Evolutionary conservation across 441 rosid genomes (phyloP), one percentile per base, ranked within the genome.

Genomic region (Populus hybrid): DNA sequence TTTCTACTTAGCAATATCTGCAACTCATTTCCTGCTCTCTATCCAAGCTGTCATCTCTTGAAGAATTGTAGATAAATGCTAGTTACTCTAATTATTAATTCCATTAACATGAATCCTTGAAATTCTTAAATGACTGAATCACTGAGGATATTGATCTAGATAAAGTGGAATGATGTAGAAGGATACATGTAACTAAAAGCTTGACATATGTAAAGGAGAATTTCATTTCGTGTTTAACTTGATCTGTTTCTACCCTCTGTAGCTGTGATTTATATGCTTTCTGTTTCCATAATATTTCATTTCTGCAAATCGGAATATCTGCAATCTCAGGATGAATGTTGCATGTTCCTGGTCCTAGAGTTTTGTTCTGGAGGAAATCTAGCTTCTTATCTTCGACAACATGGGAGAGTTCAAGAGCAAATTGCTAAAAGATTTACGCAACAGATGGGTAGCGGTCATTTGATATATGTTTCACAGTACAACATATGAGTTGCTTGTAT

Each of bases 331-430:
- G 88, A 76, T 74, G 86, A 80, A 46, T 83, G 78, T 67, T 85
- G 84, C 77, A 28, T 86, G 32, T 73, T 80, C 78, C 77, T 91
- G 77, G 87, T 90, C 36, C 4, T 91, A 72, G 94, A 92, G 76
- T 92, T 87, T 72, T 91, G 94, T 74, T 73, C 75, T 38, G 89
- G 90, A 16, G 92, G 92, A 67, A 81, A 83, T 73, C 78, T 93
- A 34, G 85, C 92, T 11, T 86, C 89, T 10, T 91, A 86, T 67
- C 81, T 91, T 46, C 79, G 9, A 69, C 40, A 72, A 24, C 83
- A 83, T 78, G 94, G 97, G 35, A 89, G 82, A 65, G 89, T 92
- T 75, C 61, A 74, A 68, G 85, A 91, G 83, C 77, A 81, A 23
- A 78, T 81, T 28, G 89, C 89, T 6, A 86, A 81, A 78, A 84